Conservation (phyloP, 306 rosid genomes). For the Sesbania bispinosa region DNA sequence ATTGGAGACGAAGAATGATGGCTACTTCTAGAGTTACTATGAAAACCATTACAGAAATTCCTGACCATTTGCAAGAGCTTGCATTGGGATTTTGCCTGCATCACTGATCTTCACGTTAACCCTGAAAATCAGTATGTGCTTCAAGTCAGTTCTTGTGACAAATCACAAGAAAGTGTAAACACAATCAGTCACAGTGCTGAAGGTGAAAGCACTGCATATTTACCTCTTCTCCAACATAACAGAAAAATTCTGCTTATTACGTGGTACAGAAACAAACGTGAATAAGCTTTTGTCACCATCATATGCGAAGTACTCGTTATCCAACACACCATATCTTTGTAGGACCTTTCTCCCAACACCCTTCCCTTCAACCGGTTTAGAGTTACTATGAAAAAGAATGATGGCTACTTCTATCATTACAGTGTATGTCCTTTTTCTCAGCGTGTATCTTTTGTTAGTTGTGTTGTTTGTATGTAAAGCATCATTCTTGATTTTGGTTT, state of each 20-base stretch:
- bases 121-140: neutral
- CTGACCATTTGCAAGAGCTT: slow-evolving; percentile 36
- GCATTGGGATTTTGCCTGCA: slow-evolving; percentile 36
- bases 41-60: too few relatives aligned
- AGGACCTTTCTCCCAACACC: too few relatives aligned
- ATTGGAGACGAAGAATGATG: too few relatives aligned
- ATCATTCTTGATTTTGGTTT: neutral
- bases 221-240: too few relatives aligned
- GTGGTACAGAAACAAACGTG: too few relatives aligned
- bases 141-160: neutral
- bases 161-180: neutral
- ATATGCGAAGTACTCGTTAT: too few relatives aligned
- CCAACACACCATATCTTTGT: too few relatives aligned
- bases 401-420: slow-evolving; percentile 39
- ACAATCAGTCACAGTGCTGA: too few relatives aligned
- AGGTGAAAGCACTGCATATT: too few relatives aligned
- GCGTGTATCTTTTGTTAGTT: neutral
- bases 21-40: too few relatives aligned
- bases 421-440: neutral
- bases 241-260: too few relatives aligned
- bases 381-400: slow-evolving; percentile 16
- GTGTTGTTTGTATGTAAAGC: neutral
- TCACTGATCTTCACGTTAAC: slow-evolving; percentile 25
- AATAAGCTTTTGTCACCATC: too few relatives aligned
- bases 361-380: slow-evolving; percentile 47